Conservation (phyloP, 2,329 filamentous ascomycete genomes). For the Ophiostoma perfectum region DNA sequence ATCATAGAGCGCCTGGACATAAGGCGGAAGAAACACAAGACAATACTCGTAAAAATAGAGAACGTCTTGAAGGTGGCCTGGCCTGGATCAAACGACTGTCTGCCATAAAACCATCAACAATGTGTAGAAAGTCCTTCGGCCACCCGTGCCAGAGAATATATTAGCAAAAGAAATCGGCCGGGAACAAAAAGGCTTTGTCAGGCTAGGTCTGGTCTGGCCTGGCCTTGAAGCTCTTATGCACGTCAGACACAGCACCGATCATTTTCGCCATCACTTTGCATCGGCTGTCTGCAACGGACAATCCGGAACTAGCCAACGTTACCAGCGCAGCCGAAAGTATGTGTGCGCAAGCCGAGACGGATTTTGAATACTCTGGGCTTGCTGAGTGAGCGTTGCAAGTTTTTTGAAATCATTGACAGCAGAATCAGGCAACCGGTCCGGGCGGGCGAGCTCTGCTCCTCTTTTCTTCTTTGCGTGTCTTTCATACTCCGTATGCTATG, state of each 20-base stretch:
- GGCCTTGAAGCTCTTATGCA: constrained; percentile 1
- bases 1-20: not conserved
- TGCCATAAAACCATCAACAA: not conserved
- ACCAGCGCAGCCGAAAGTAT: constrained; percentile 4
- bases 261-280: constrained; percentile 4
- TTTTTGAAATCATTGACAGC: not conserved
- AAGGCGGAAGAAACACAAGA: not conserved
- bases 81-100: not conserved
- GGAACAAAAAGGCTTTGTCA: not conserved
- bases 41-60: not conserved
- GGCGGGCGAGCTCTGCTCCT: constrained; percentile 5
- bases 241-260: constrained; percentile 12
- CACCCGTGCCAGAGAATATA: too few relatives aligned
- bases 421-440: constrained; percentile 15
- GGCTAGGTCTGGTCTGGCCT: constrained; percentile 8
- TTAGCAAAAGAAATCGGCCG: not conserved
- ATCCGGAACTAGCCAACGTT: constrained; percentile 1
- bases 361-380: not conserved
- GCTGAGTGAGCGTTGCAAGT: not conserved
- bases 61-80: not conserved
- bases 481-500: not conserved
- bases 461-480: not conserved
- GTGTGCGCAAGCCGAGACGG: not conserved
- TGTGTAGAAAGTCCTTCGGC: not conserved
- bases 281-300: constrained; percentile 14